Evolutionary conservation across 78 protist genomes (phyloP), one percentile per base, ranked within the genome.

Genomic region (Monosiga brevicollis): DNA sequence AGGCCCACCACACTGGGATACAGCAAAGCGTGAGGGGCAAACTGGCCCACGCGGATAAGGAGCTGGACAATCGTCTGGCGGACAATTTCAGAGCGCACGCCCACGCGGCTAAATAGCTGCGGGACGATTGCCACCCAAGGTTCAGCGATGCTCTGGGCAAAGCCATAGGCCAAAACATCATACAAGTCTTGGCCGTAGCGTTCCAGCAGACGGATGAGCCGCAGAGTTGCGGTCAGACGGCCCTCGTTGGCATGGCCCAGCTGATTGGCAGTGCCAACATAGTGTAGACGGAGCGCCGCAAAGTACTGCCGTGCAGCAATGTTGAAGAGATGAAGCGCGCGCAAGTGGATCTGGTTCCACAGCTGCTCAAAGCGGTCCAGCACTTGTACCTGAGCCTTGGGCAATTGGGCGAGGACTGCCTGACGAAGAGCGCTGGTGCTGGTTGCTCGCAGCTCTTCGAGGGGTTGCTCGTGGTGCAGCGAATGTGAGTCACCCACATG

Each of bases 71-170:
- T 22, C 2, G 37, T 37, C 22, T 25, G 35, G 1, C 78, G 43
- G 20, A 72, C 85, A 29, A 15, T 1, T 25, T 9, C 40, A 1
- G 26, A 9, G 1, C 79, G 77, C 6, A 39, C 71, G 25, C 42
- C 75, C 39, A 73, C 22, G 32, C 77, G 85, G 32, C 79, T 22
- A 38, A 82, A 36, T 34, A 82, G 36, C 72, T 82, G 85, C 23
- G 85, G 85, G 11, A 82, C 85, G 22, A 82, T 41, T 1, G 79
- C 26, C 35, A 6, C 35, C 85, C 85, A 82, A 34, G 79, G 49
- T 32, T 9, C 72, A 25, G 72, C 3, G 0, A 79, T 78, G 32
- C 38, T 15, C 20, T 6, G 32, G 73, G 37, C 54, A 11, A 82
- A 76, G 35, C 42, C 37, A 9, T 72, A 35, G 1, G 0, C n/a